phyloP scores from a whole-genome alignment of 306 rosid genomes.

The Nissolia schottii region DNA sequence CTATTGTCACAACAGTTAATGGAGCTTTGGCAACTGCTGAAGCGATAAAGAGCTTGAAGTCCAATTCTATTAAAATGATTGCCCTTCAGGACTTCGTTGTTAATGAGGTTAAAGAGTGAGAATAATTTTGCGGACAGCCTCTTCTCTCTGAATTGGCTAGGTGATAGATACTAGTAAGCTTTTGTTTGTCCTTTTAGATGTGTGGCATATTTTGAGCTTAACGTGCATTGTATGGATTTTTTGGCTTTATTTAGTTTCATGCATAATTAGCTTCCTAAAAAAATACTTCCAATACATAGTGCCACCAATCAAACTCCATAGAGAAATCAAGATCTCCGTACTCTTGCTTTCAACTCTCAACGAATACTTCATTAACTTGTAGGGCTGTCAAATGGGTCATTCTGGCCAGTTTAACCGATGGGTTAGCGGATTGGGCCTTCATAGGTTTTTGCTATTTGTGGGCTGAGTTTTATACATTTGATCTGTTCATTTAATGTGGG shows the following conservation, averaged over 20 bases:
- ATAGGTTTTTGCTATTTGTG: too few relatives aligned
- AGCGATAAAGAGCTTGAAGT: conserved; percentile 78
- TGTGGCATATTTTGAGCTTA: not conserved
- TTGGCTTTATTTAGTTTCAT: not conserved
- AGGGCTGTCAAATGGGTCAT: too few relatives aligned
- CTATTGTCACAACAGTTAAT: conserved; percentile 82
- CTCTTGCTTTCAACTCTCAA: not conserved
- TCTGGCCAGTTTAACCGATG: too few relatives aligned
- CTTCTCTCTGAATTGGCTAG: conserved; percentile 27
- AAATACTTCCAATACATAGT: not conserved
- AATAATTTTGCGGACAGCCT: conserved; percentile 37
- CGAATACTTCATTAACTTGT: not conserved
- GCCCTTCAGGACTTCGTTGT: conserved; percentile 84
- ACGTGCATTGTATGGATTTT: not conserved
- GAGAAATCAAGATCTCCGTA: not conserved
- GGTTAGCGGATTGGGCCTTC: too few relatives aligned
- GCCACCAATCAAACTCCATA: not conserved
- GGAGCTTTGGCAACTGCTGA: conserved; percentile 95
- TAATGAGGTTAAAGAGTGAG: conserved; percentile 29
- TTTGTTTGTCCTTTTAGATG: conserved; percentile 11
- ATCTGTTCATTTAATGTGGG: too few relatives aligned
- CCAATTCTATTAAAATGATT: conserved; percentile 68
- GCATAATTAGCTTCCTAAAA: not conserved
- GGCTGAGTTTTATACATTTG: too few relatives aligned
- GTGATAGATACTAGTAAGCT: conserved; percentile 35